Evolutionary conservation across 495 filamentous ascomycete genomes (phyloP).

Genomic region (Massariosphaeria phaeospora): DNA sequence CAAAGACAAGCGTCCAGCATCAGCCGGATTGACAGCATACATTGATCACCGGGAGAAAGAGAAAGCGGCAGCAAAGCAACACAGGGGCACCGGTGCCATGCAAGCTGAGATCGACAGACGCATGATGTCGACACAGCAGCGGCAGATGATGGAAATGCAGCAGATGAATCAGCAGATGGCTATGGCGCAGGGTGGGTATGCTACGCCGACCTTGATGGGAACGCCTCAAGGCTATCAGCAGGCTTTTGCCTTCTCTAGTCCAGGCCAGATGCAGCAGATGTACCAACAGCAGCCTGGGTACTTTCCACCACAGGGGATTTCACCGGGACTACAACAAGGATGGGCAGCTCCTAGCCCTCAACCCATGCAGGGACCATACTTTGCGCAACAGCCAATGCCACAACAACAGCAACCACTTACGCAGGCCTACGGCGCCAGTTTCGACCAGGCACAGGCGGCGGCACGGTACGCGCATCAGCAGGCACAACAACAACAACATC

Average conservation of each 20-base stretch:
- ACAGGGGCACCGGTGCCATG: conserved; percentile 22
- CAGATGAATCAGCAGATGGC: conserved; percentile 24
- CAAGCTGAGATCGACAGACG: conserved; percentile 31
- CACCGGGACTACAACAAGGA: conserved; percentile 6
- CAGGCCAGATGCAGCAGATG: conserved; percentile 18
- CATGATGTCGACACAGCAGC: conserved; percentile 24
- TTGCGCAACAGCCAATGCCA: conserved; percentile 9
- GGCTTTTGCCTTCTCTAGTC: conserved; percentile 18
- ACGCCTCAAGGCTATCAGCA: conserved; percentile 12
- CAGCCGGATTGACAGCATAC: conserved; percentile 24
- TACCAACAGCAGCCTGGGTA: conserved; percentile 25
- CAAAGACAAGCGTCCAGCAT: conserved; percentile 10
- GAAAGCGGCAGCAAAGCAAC: conserved; percentile 22
- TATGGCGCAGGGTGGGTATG: conserved; percentile 11
- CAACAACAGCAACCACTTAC: conserved; percentile 18
- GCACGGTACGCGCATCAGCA: conserved; percentile 27
- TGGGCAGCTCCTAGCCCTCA: conserved; percentile 22
- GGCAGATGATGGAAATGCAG: conserved; percentile 31
- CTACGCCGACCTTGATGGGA: conserved; percentile 17
- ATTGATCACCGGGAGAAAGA: conserved; percentile 30
- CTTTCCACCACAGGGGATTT: conserved; percentile 20
- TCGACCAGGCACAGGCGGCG: conserved; percentile 28
- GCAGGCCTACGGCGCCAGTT: conserved; percentile 29
- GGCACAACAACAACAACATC: conserved; percentile 5
- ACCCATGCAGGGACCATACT: conserved; percentile 25